Base-by-base conservation (phyloP, 1,284 basidiomycete genomes). In the Cryptococcus sp. region DNA sequence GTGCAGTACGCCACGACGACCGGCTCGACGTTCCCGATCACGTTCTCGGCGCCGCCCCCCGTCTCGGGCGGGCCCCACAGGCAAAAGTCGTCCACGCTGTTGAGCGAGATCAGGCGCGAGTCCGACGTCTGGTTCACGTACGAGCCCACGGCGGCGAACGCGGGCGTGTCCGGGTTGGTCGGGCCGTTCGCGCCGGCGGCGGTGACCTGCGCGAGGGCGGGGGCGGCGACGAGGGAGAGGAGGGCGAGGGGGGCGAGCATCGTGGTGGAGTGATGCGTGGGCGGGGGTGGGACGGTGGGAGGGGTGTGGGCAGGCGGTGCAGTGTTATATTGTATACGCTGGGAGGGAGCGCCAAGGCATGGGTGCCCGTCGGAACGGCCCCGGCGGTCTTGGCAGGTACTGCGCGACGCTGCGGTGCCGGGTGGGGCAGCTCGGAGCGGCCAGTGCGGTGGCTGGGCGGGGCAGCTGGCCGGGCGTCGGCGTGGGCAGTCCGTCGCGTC, bases 11-110 rank as follows among this genome's bases (percentile, higher is more conserved):
- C 69, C 16, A 74, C 72, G 36, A 74, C 73, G 35, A 66, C 59
- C 20, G 71, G 66, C 65, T 77, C 76, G 20, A 71, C 66, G 55
- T 71, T 72, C 24, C 74, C 76, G 47, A 77, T 73, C 35, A 60
- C 39, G n/a, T 54, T 61, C 43, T 72, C 69, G 20, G 66, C 61
- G 6, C 51, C 59, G 15, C 35, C 49, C 50, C 60, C 61, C 11
- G 56, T 36, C 47, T 66, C 65, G 21, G 69, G 72, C 15, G 76
- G 74, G 42, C 67, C 76, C 52, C 58, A 77, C 21, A 77, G 65
- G 60, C 76, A 77, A 58, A 77, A 77, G 62, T 77, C 76, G 61
- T 76, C 73, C 44, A 76, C 65, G 46, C 67, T 64, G 66, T 78
- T 78, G 45, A 77, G 64, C 21, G 69, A 60, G 38, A 78, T 61